phyloP scores from a whole-genome alignment of 352 stramenopile genomes.

The Globisporangium takayamanum region DNA sequence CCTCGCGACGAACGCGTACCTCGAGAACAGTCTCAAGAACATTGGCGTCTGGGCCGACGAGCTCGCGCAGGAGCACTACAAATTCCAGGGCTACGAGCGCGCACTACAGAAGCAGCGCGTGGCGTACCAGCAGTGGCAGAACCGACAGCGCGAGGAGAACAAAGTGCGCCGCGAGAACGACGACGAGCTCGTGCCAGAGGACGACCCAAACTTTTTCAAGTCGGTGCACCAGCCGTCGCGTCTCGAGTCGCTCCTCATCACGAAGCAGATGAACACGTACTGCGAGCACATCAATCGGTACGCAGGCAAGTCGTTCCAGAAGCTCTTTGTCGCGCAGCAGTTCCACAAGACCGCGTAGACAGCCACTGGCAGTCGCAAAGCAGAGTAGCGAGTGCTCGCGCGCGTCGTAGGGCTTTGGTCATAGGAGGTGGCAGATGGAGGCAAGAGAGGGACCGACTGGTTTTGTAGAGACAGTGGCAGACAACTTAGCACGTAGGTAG shows the following conservation, averaged over 20 bases:
- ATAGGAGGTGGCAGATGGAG: background rate
- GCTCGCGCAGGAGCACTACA: constrained; percentile 93
- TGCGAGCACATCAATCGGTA: constrained; percentile 91
- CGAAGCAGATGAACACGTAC: constrained; percentile 92
- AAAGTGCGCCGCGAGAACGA: constrained; percentile 75
- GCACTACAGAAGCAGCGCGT: constrained; percentile 80
- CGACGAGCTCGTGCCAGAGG: constrained; percentile 68
- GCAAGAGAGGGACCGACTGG: background rate
- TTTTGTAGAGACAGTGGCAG: background rate
- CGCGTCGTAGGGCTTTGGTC: background rate
- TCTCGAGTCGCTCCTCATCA: constrained; percentile 85
- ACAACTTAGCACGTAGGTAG: background rate
- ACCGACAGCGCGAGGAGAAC: constrained; percentile 87
- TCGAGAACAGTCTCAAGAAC: constrained; percentile 98
- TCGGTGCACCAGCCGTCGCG: constrained; percentile 82
- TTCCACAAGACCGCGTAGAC: constrained; percentile 79
- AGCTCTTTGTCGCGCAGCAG: constrained; percentile 86
- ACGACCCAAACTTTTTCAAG: constrained; percentile 85
- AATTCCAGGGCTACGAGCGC: constrained; percentile 88
- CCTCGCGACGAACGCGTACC: constrained; percentile 93
- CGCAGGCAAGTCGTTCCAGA: constrained; percentile 87
- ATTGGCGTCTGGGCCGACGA: constrained; percentile 97
- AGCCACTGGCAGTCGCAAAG: background rate
- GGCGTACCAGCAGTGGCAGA: constrained; percentile 83
- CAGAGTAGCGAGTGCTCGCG: background rate